Percentiles rank a stretch among this genome's conserved stretches.
Conservation (phyloP, 108 stramenopile genomes). For the Stephanodiscus triporus region DNA sequence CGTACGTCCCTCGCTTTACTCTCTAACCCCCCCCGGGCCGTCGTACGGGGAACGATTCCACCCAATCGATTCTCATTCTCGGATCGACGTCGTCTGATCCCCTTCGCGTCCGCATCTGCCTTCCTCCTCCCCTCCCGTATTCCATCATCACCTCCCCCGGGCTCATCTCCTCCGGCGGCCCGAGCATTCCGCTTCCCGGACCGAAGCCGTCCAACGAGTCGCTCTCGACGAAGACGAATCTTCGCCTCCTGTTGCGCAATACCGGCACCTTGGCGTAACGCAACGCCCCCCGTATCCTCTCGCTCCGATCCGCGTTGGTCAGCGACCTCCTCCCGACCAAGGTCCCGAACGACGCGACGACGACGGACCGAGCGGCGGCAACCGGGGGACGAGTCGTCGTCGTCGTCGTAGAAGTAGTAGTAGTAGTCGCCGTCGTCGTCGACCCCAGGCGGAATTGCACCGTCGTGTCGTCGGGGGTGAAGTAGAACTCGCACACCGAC, state of each 20-base stretch:
- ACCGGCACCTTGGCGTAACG: conserved; percentile 78
- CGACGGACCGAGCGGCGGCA: too few species aligned
- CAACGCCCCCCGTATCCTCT: conserved; percentile 76
- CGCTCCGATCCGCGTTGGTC: conserved; percentile 70
- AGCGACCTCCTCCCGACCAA: background rate
- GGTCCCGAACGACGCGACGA: too few species aligned
- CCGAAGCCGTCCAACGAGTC: conserved; percentile 78
- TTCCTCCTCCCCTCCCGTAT: background rate
- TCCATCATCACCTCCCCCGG: conserved; percentile 42
- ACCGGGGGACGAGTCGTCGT: background rate
- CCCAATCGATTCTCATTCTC: conserved; percentile 62
- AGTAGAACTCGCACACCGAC: conserved; percentile 84
- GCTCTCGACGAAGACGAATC: conserved; percentile 79
- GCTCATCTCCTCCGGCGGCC: conserved; percentile 72
- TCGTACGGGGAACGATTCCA: conserved; percentile 63
- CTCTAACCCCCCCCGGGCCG: too few species aligned
- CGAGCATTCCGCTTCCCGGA: conserved; percentile 70
- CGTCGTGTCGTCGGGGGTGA: conserved; percentile 81
- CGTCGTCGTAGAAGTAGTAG: background rate
- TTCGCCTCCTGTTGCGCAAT: conserved; percentile 72
- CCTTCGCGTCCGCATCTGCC: conserved; percentile 27
- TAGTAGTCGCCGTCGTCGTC: background rate
- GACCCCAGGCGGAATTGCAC: conserved; percentile 80
- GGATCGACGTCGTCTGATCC: conserved; percentile 65
- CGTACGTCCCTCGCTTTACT: too few species aligned